Base-by-base conservation (phyloP, 129 eudicot genomes). In the Helianthus tuberosus region DNA sequence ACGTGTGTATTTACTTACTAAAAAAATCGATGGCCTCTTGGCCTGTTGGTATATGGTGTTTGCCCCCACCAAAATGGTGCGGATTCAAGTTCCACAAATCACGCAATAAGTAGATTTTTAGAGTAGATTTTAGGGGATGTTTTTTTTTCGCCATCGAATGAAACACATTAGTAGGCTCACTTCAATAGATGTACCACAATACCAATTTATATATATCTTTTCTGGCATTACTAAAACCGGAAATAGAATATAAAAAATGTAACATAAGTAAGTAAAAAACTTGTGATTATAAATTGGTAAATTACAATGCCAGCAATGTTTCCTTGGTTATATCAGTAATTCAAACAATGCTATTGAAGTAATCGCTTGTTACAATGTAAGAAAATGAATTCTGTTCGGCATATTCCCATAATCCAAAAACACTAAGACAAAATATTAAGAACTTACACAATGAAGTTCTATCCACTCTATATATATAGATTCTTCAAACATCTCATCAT, bases 351-450 rank as follows among this genome's bases (percentile, higher is more conserved):
- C 8, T 68, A 11, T 69, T 59, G 54, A 77, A 59, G 35, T 69
- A 58, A 47, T 61, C 70, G 15, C 55, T 68, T 13, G 20, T 69
- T 77, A 69, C 81, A 35, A 77, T 77, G 81, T 61, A 47, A 6
- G 60, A 29, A 11, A 11, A n/a, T 55, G 5, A 57, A 57, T 2
- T 43, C 16, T 13, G 20, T 54, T 65, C 27, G 35, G 12, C 48
- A 65, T 49, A 50, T 38, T 38, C 54, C 27, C 11, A 23, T 39
- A 53, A 64, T 65, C 73, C 73, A 65, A 65, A 75, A 13, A 52
- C 27, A 53, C 23, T 0, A 39, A 27, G 27, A 29, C 11, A 44
- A 39, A 64, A 66, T 11, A 65, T 53, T 52, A 53, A 38, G n/a
- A 58, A 25, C 13, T 29, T 1, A 32, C 29, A 62, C 25, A 57